Base-by-base conservation (phyloP, 805 yeast species). In the Yamadazyma insecticola region DNA sequence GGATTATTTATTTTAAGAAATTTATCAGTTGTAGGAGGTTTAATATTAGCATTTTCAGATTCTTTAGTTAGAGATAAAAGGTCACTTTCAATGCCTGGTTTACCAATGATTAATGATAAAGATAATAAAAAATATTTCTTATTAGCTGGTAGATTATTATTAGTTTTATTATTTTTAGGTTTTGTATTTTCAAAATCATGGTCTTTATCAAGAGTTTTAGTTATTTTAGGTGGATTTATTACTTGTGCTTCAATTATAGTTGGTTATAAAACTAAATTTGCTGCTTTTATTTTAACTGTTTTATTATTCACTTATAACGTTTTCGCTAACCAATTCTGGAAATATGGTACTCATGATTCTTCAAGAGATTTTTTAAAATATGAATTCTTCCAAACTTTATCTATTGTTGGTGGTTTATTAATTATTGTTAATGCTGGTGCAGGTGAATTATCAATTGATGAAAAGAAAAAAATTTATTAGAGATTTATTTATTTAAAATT, bases 351-450 rank as follows among this genome's bases (percentile, higher is more conserved):
- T 30, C 73, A 71, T 40, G 86, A 82, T 48, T 76, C 90, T 20
- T 76, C 79, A 59, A 78, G 96, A 51, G 98, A 90, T 61, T 84
- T 78, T 59, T 63, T 87, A 56, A 84, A 84, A 59, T 92, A 89
- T 58, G 97, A 89, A 60, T 85, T 84, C 58, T 90, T 83, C 73
- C 98, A 92, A 66, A 87, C 95, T 23, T 70, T 90, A 53, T 82
- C 95, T 36, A 90, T 90, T 54, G 89, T 90, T 30, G 98, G 98
- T 36, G 98, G 97, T 1, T 74, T 90, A 41, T 63, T 90, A 40
- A 67, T 92, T 44, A 85, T 92, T 39, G 96, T 86, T 37, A 87
- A 84, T 62, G 86, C 96, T 3, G 98, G 98, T 40, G 97, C 97
- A 18, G 98, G 98, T 30, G 89, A 84, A 47, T 70, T 90, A 43